These are phyloP conservation scores for Penicillium sp. DNA, from an alignment of 2,329 filamentous ascomycete genomes.

Conservation along the genomic window DNA sequence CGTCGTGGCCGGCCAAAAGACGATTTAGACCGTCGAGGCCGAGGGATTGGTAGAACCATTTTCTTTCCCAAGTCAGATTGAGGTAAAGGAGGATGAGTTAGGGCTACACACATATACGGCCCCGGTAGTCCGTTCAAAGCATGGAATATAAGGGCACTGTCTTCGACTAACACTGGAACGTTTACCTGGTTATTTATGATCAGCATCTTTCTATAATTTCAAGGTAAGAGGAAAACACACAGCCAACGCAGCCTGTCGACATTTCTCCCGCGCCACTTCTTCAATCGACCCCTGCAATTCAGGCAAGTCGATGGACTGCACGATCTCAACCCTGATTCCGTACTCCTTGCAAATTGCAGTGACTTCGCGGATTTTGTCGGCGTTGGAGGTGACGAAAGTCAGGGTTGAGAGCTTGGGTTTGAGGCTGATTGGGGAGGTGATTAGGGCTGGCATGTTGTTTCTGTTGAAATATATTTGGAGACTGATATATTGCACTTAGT, in stretches of 20 bases:
- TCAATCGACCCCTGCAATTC: conserved; percentile 84
- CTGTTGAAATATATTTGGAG: background rate
- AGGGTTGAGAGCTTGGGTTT: conserved; percentile 8
- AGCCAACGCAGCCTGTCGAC: conserved; percentile 61
- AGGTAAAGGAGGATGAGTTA: background rate
- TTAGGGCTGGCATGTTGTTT: background rate
- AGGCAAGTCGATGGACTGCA: conserved; percentile 67
- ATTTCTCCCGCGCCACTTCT: conserved; percentile 79
- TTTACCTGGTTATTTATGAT: conserved; percentile 50
- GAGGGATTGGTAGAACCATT: conserved; percentile 78
- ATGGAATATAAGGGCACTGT: conserved; percentile 82
- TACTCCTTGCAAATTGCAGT: conserved; percentile 68
- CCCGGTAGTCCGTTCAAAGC: conserved; percentile 78
- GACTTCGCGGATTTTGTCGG: conserved; percentile 81
- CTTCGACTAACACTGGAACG: conserved; percentile 82
- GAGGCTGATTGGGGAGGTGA: background rate
- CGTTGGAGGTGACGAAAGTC: conserved; percentile 80
- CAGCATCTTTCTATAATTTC: background rate
- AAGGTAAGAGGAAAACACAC: background rate
- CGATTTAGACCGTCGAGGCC: conserved; percentile 78
- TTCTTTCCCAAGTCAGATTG: conserved; percentile 48
- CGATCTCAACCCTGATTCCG: conserved; percentile 43
- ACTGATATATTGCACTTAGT: too few species aligned
- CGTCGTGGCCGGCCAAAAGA: conserved; percentile 71
- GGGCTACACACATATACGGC: conserved; percentile 70